phyloP scores from a whole-genome alignment of 352 stramenopile genomes.

The Pythium aquatile region DNA sequence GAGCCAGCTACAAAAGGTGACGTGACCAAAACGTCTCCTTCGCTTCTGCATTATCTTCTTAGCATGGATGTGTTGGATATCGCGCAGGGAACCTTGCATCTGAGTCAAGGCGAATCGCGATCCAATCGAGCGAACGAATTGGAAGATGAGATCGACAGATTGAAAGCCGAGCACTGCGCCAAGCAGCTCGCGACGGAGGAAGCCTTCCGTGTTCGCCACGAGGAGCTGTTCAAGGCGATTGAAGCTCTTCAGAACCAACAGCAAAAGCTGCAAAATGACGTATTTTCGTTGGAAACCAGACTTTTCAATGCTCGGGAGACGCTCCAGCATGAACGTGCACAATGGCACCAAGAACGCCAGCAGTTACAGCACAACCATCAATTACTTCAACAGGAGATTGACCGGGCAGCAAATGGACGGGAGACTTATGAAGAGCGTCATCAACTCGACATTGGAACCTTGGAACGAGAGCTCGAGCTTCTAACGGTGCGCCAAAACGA shows the following conservation, averaged over 20 bases:
- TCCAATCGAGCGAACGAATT: conserved; percentile 50
- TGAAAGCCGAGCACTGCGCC: conserved; percentile 45
- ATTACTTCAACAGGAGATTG: conserved; percentile 17
- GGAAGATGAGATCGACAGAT: conserved; percentile 55
- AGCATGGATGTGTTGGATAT: background rate
- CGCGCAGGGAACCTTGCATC: conserved; percentile 38
- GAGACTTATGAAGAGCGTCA: conserved; percentile 6
- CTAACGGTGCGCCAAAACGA: conserved; percentile 1
- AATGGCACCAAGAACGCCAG: conserved; percentile 35
- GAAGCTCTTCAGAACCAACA: conserved; percentile 37
- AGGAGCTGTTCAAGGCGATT: conserved; percentile 31
- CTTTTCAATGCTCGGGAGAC: conserved; percentile 34
- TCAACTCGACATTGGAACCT: background rate
- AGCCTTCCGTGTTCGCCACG: conserved; percentile 25
- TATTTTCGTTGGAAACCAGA: conserved; percentile 44
- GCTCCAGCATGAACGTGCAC: conserved; percentile 35
- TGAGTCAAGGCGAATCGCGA: conserved; percentile 35
- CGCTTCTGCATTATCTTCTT: too few relatives aligned
- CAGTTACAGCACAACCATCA: conserved; percentile 19
- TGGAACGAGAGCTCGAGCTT: conserved; percentile 14
- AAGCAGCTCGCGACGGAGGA: conserved; percentile 43
- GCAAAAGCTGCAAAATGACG: conserved; percentile 56
- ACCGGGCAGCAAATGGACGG: background rate
- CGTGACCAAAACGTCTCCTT: too few relatives aligned
- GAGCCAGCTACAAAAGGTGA: conserved; percentile 48